Base-by-base conservation (phyloP, 2,329 filamentous ascomycete genomes). In the Scytalidium sp. region DNA sequence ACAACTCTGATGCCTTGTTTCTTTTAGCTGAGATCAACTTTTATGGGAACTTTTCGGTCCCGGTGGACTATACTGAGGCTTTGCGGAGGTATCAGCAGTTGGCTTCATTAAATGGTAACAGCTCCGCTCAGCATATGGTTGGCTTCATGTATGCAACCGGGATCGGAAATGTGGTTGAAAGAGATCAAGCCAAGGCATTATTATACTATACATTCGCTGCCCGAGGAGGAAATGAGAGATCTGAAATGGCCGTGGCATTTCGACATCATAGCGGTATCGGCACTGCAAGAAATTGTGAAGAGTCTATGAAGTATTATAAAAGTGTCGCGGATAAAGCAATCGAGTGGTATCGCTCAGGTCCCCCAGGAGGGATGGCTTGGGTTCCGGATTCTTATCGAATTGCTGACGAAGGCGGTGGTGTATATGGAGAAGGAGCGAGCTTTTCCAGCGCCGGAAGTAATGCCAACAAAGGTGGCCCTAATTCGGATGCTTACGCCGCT, bases 131-230 rank as follows among this genome's bases (percentile, higher is more conserved):
- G 67, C 87, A 96, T 69, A 97, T 99, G 93, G 67, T 97, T 43
- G 94, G 90, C 0, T 83, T 99, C 60, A 94, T 96, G 80, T 93
- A 99, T 70, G 92, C 92, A 29, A 99, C 94, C 0, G 94, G 94
- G 0, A 78, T 99, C 50, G 92, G 90, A 15, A 83, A 83, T 25
- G 85, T 85, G 1, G 89, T 96, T 5, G 81, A 88, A 64, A 81
- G 83, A 41, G 88, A 99, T 61, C 94, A 97, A 70, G 92, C 92
- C 10, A 92, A 90, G 69, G 90, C 94, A 3, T 76, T 97, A 60
- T 75, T 97, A 39, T 97, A 97, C 68, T 93, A 99, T 67, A 96
- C 90, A 0, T 94, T 97, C 65, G 93, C 94, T 0, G 94, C 94
- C 1, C 78, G 91, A 56, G 83, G 83, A 48, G 93, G 90, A 19